A percentile compares a stretch with the other conserved stretches of the same genome.
These are phyloP conservation scores for Puccinia brachypodii DNA, from an alignment of 1,284 basidiomycete species.

Conservation along the genomic window DNA sequence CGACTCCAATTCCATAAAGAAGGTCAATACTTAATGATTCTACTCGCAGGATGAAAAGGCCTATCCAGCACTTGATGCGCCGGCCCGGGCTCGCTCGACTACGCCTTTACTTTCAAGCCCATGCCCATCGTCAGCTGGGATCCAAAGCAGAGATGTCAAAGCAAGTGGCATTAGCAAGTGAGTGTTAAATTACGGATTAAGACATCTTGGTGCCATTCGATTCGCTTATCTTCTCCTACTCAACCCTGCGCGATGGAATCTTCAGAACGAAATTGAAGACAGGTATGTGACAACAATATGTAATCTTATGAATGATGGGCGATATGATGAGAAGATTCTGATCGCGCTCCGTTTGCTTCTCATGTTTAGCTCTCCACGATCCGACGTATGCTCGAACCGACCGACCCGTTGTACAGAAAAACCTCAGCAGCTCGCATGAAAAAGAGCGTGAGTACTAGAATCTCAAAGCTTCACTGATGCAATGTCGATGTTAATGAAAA, in stretches of 20 bases:
- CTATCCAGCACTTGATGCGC: not conserved
- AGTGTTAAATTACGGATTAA: not conserved
- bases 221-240: not conserved
- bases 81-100: not conserved
- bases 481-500: not conserved
- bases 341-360: not conserved
- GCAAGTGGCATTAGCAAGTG: slow-evolving; percentile 17
- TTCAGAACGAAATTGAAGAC: not conserved
- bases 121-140: not conserved
- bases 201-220: not conserved
- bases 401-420: not conserved
- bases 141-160: not conserved
- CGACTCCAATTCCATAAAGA: not conserved
- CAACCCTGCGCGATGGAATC: not conserved
- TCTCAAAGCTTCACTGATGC: not conserved
- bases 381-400: not conserved
- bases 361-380: not conserved
- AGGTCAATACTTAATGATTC: not conserved
- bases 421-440: not conserved
- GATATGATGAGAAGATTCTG: not conserved
- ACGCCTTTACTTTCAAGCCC: not conserved
- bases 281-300: not conserved
- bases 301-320: not conserved
- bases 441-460: slow-evolving; percentile 24
- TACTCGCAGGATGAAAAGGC: not conserved